Base-by-base conservation (phyloP, 2,329 filamentous ascomycete species). In the Paraphoma chrysanthemicola region DNA sequence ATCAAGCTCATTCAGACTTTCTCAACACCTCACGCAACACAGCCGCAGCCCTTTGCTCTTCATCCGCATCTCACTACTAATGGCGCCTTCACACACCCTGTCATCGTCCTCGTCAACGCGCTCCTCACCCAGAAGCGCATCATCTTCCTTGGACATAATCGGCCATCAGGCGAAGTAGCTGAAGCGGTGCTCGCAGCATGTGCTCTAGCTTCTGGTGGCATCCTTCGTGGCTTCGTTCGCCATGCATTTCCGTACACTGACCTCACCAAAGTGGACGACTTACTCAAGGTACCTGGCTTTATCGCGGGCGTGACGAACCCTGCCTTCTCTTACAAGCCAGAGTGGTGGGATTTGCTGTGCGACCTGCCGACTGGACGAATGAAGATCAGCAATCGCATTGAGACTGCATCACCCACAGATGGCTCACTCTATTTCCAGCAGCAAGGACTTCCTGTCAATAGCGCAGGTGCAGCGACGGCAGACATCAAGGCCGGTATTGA, bases 221-320 rank as follows among this genome's bases (percentile, higher is more conserved):
- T 97, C n/a, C 81, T 99, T 36, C 86, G 93, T 54, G 95, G 95
- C 29, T 99, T 99, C 77, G 97, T 94, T 8, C 87, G 95, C 16
- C 92, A 98, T 78, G 95, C 95, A 0, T 99, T 99, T 73, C 95
- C 95, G 2, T 99, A 99, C 73, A 99, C 95, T 1, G 95, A 99
- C 79, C 83, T 99, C 43, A 97, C 93, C 62, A 99, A 99, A 79
- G 93, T 99, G 57, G 95, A 99, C 65, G 95, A 98, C 73, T 85
- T 99, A 10, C 84, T 99, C 46, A 94, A 96, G 69, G 95, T 99
- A 0, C 94, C 95, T 6, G 95, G 95, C 2, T 99, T 99, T 77
- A 97, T 99, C 68, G 95, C 95, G 2, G 95, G 95, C 54, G 95
- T 99, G 41, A 99, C 94, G 1, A 99, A 99, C 72, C 95, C 95